These are phyloP conservation scores for Heterobasidion irregulare DNA, from an alignment of 1,284 basidiomycete genomes.

Conservation along the genomic window DNA sequence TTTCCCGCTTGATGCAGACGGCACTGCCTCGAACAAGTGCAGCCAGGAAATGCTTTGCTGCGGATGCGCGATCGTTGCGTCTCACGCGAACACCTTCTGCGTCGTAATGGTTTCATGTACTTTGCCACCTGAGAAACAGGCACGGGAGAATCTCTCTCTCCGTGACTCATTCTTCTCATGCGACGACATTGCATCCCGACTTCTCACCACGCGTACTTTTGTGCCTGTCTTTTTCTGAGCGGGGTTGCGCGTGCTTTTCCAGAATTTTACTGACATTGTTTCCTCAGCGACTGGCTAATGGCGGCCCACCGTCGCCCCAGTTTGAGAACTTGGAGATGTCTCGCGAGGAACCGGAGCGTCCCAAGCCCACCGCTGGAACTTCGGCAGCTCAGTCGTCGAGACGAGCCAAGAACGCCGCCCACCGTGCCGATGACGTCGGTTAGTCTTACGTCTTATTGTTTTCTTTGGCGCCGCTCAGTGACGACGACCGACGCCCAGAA, in stretches of 20 bases:
- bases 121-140: too few species aligned
- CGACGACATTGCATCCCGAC: too few species aligned
- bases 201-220: too few species aligned
- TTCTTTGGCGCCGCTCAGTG: neutral
- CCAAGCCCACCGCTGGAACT: constrained; percentile 33
- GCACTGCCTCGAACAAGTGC: too few species aligned
- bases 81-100: too few species aligned
- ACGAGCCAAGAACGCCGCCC: constrained; percentile 79
- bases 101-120: too few species aligned
- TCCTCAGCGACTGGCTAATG: constrained; percentile 19
- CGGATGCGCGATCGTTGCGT: too few species aligned
- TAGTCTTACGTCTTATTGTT: constrained; percentile 22
- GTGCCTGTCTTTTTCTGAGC: too few species aligned
- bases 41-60: too few species aligned
- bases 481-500: constrained; percentile 39
- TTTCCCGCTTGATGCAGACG: too few species aligned
- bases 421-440: constrained; percentile 80
- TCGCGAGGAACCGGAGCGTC: constrained; percentile 34
- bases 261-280: neutral
- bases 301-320: constrained; percentile 27
- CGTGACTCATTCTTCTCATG: too few species aligned
- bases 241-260: neutral
- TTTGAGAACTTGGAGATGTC: constrained; percentile 26
- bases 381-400: constrained; percentile 67
- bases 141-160: too few species aligned